Percentiles rank a stretch among this genome's conserved stretches.
Conservation (phyloP, 306 rosid genomes). For the Parietaria judaica region DNA sequence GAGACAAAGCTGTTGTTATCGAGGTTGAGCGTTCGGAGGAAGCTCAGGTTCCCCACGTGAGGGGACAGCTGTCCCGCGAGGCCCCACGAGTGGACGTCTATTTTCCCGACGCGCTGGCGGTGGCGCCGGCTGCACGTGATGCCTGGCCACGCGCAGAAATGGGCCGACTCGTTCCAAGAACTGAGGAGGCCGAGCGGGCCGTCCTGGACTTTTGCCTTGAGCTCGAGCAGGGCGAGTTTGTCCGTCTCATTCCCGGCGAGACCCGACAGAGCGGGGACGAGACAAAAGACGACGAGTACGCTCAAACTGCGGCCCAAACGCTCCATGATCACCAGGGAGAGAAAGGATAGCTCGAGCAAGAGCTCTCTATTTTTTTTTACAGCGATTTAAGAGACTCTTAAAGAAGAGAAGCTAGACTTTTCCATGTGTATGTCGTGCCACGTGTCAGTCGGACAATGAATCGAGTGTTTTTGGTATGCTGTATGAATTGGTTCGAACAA, state of each 20-base stretch:
- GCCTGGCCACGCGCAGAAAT: conserved; percentile 27
- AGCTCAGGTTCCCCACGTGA: conserved; percentile 23
- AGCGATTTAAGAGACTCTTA: too few species aligned
- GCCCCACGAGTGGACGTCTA: conserved; percentile 8
- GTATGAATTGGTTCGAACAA: too few species aligned
- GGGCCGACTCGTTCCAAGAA: conserved; percentile 26
- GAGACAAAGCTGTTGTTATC: conserved; percentile 16
- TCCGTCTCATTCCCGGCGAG: background rate
- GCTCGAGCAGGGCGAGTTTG: background rate
- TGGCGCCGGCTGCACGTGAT: conserved; percentile 12
- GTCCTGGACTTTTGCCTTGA: background rate
- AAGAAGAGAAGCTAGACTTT: too few species aligned
- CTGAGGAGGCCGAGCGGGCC: background rate
- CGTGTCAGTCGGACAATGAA: too few species aligned
- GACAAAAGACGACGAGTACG: background rate
- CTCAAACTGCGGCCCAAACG: too few species aligned
- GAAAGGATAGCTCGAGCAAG: too few species aligned
- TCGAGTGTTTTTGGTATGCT: too few species aligned
- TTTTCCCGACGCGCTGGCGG: conserved; percentile 10
- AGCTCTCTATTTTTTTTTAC: too few species aligned
- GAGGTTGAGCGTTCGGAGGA: conserved; percentile 12
- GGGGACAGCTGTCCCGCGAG: conserved; percentile 16
- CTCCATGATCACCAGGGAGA: too few species aligned
- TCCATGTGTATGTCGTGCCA: too few species aligned
- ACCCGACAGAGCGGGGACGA: background rate